These are phyloP conservation scores for Apophysomyces variabilis DNA, from an alignment of 371 early-diverging fungal genomes.

Conservation along the genomic window DNA sequence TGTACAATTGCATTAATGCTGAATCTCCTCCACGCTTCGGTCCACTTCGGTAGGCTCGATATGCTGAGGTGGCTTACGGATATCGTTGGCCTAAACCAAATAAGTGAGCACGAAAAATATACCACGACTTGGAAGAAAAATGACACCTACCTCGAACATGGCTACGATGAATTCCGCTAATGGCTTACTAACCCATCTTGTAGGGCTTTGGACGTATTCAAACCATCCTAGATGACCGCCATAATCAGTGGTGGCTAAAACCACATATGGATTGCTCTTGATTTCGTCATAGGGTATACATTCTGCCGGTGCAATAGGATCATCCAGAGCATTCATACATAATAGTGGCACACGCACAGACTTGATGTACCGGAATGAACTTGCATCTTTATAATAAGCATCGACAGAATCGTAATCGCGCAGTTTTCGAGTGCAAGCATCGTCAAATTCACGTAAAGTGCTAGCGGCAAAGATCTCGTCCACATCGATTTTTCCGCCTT, in stretches of 20 bases:
- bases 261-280: slow-evolving; percentile 77
- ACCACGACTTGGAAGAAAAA: too few relatives aligned
- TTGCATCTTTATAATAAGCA: slow-evolving; percentile 86
- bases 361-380: slow-evolving; percentile 74
- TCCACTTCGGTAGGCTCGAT: slow-evolving; percentile 81
- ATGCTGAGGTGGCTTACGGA: slow-evolving; percentile 18
- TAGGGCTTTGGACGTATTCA: slow-evolving; percentile 57
- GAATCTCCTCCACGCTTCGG: slow-evolving; percentile 97
- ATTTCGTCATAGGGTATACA: slow-evolving; percentile 81
- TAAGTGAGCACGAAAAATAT: neutral
- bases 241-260: slow-evolving; percentile 82
- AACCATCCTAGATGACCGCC: slow-evolving; percentile 98
- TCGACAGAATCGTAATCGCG: slow-evolving; percentile 78
- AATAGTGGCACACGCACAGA: slow-evolving; percentile 79
- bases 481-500: slow-evolving; percentile 55
- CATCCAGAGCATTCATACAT: slow-evolving; percentile 88
- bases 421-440: slow-evolving; percentile 68
- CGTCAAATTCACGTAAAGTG: slow-evolving; percentile 62
- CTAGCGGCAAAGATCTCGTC: slow-evolving; percentile 55
- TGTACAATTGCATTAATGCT: slow-evolving; percentile 83
- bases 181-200: slow-evolving; percentile 70
- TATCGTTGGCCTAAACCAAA: slow-evolving; percentile 26
- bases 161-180: slow-evolving; percentile 73
- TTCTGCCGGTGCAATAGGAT: slow-evolving; percentile 81
- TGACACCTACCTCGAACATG: slow-evolving; percentile 50